Evolutionary conservation across 2,329 filamentous ascomycete species (phyloP).

Genomic region (Verticillium nubilum): DNA sequence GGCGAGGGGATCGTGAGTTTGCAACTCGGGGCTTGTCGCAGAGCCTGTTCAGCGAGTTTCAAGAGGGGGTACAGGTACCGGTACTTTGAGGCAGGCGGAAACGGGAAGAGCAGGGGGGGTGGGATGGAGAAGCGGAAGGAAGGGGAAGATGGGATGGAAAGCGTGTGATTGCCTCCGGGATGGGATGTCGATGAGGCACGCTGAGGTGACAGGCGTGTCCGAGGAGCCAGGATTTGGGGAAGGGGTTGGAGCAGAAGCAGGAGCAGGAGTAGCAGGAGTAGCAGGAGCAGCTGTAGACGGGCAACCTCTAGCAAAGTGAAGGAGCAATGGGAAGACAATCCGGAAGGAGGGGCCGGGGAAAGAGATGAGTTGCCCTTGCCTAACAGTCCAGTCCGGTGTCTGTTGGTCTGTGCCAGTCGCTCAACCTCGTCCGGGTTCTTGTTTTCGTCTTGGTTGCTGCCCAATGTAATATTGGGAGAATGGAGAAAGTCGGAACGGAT

Average conservation of each 20-base stretch:
- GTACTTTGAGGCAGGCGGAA: background rate
- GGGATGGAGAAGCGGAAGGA: background rate
- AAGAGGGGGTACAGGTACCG: background rate
- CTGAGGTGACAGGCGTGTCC: background rate
- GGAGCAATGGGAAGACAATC: background rate
- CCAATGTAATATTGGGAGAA: background rate
- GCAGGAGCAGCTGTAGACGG: background rate
- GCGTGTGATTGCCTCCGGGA: background rate
- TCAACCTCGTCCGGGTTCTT: background rate
- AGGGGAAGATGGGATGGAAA: background rate
- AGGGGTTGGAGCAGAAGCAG: background rate
- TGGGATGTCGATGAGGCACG: background rate
- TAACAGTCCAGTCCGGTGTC: background rate
- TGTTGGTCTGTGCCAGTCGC: background rate
- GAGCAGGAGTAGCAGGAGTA: background rate
- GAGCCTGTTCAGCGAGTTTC: background rate
- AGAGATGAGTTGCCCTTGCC: background rate
- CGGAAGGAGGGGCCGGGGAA: background rate
- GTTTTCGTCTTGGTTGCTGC: background rate
- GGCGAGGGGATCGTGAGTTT: background rate
- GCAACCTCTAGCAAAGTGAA: background rate
- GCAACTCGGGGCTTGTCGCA: background rate
- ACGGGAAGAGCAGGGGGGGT: background rate
- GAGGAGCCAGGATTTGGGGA: background rate
- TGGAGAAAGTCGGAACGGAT: background rate